phyloP scores from a whole-genome alignment of 305 asterid genomes.

The Fraxinus sp. region DNA sequence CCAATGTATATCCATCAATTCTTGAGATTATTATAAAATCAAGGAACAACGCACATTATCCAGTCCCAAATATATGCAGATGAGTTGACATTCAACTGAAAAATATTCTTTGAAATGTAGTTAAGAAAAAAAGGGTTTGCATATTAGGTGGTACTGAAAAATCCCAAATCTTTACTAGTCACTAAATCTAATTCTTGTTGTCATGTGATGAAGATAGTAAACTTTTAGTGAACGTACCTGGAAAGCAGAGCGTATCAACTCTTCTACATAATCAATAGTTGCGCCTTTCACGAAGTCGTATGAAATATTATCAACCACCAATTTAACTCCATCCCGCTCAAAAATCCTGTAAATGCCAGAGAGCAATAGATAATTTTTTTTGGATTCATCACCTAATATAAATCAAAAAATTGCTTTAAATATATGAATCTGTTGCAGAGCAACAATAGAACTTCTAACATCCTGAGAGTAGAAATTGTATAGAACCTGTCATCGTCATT shows the following conservation, averaged over 20 bases:
- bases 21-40: constrained; percentile 1
- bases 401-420: neutral
- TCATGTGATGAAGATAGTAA: constrained; percentile 5
- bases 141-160: constrained; percentile 5
- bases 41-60: neutral
- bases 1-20: neutral
- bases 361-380: constrained; percentile 11
- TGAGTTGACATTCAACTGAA: neutral
- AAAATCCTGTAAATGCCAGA: constrained; percentile 55
- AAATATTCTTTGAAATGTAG: neutral
- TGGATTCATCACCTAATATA: constrained; percentile 8
- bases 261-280: constrained; percentile 89
- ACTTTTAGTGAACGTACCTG: constrained; percentile 59
- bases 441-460: constrained; percentile 6
- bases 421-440: neutral
- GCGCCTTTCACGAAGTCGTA: constrained; percentile 87
- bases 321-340: constrained; percentile 85
- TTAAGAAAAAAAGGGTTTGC: neutral
- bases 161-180: neutral
- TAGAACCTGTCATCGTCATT: constrained; percentile 77
- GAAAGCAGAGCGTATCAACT: constrained; percentile 93
- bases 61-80: constrained; percentile 8
- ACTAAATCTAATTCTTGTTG: constrained; percentile 6
- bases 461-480: constrained; percentile 12
- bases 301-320: constrained; percentile 87